Evolutionary conservation across 768 basidiomycete genomes (phyloP), one percentile per base, ranked within the genome.

Genomic region (Suillus sp.): DNA sequence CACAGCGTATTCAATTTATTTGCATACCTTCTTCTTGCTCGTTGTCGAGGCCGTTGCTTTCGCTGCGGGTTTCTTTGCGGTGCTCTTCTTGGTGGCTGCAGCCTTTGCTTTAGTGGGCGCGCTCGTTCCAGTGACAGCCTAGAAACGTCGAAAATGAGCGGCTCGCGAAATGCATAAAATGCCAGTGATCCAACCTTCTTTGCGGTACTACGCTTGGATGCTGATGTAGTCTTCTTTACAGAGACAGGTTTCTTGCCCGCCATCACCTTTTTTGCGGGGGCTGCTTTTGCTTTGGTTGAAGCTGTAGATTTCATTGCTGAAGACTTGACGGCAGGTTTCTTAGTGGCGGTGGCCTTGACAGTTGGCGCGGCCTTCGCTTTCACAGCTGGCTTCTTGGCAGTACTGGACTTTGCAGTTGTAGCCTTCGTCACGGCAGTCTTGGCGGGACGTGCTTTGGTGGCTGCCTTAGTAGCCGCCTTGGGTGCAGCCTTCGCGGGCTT

Each of bases 111-210:
- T 80, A 48, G 80, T 64, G 40, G 82, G 69, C 30, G 82, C 68
- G 13, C 76, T 78, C 0, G 79, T 77, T 10, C 87, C 85, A 43
- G 83, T 87, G 30, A 82, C 77, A 66, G 80, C 78, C 87, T 89
- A 67, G 25, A 40, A 9, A 67, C 35, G 48, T 67, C 48, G n/a
- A 20, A 59, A 45, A 55, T 38, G 35, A 51, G 51, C 20, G 42
- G 37, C 59, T 55, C 30, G 59, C 10, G n/a, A 18, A 43, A 8
- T 56, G 47, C 5, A 18, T 48, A 64, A 59, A 20, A 58, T 37
- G 1, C 6, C 18, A 20, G 14, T 20, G 25, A 40, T 65, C 67
- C 42, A 50, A 87, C 87, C 85, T 90, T 91, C 82, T 91, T 91
- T 10, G 83, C 85, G 1, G 80, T 53, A 37, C 81, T 85, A 38